These are phyloP conservation scores for Antarctomyces pellizariae DNA, from an alignment of 495 filamentous ascomycete genomes.

Conservation along the genomic window DNA sequence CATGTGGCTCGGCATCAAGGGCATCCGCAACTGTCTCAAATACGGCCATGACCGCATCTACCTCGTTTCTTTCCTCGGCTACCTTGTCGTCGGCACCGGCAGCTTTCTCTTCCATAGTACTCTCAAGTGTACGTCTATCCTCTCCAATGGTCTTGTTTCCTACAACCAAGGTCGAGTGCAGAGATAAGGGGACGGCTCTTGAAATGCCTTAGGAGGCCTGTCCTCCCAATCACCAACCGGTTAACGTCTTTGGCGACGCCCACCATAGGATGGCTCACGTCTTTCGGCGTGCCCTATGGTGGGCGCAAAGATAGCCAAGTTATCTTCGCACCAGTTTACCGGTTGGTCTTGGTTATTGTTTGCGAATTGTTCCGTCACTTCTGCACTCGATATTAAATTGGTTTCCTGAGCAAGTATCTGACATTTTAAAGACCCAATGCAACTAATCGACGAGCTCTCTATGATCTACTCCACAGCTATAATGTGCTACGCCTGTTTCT, in stretches of 20 bases:
- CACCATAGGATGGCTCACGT: too few species aligned
- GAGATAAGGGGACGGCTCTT: neutral
- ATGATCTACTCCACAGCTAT: conserved; percentile 97
- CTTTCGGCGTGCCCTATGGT: too few species aligned
- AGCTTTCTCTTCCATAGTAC: conserved; percentile 69
- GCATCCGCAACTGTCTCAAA: conserved; percentile 41
- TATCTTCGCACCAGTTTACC: too few species aligned
- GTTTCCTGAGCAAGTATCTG: conserved; percentile 1
- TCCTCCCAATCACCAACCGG: too few species aligned
- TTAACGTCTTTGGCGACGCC: too few species aligned
- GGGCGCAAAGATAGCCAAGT: too few species aligned
- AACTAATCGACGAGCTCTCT: conserved; percentile 82
- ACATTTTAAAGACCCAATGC: conserved; percentile 61
- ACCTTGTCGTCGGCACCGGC: conserved; percentile 56
- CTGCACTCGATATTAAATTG: neutral
- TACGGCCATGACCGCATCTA: conserved; percentile 56
- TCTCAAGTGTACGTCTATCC: conserved; percentile 40
- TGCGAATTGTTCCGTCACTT: neutral
- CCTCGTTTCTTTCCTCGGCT: conserved; percentile 44
- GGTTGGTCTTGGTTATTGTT: too few species aligned
- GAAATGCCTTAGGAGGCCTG: conserved; percentile 5
- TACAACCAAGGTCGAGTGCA: too few species aligned
- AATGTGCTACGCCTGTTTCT: conserved; percentile 79
- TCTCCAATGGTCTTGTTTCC: neutral
- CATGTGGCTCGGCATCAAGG: conserved; percentile 46